Percentiles rank a stretch among this genome's conserved stretches.
Evolutionary conservation across 2,329 filamentous ascomycete genomes (phyloP).

Genomic region (Colletotrichum orchidophilum): DNA sequence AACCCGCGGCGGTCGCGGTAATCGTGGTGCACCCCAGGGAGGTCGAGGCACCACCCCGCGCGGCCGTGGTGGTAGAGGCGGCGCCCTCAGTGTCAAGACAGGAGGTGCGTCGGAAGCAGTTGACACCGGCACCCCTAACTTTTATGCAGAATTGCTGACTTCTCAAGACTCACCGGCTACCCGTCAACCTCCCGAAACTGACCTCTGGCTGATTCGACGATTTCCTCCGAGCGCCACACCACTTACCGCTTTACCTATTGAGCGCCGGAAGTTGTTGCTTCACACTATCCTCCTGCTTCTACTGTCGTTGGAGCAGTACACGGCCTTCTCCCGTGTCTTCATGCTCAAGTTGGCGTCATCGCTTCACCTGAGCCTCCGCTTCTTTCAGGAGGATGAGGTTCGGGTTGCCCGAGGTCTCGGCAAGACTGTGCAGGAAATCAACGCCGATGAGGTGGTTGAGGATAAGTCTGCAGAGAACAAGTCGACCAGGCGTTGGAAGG

Average conservation of each 20-base stretch:
- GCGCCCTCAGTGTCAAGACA: slow-evolving; percentile 35
- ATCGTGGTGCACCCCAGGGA: slow-evolving; percentile 29
- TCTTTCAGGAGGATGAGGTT: slow-evolving; percentile 76
- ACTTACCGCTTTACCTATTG: slow-evolving; percentile 66
- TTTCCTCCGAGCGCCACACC: slow-evolving; percentile 70
- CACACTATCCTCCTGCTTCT: slow-evolving; percentile 78
- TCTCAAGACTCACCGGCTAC: not conserved
- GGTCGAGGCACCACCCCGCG: slow-evolving; percentile 22
- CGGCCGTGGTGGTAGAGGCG: slow-evolving; percentile 30
- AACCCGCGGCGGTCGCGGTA: slow-evolving; percentile 33
- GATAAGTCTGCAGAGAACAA: slow-evolving; percentile 68
- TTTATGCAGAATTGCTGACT: not conserved
- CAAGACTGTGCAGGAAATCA: slow-evolving; percentile 69
- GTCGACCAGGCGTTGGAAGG: slow-evolving; percentile 75
- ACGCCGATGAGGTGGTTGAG: slow-evolving; percentile 41
- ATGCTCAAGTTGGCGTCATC: slow-evolving; percentile 77
- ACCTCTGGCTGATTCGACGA: slow-evolving; percentile 57
- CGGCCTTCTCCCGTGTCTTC: slow-evolving; percentile 76
- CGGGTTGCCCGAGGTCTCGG: slow-evolving; percentile 80
- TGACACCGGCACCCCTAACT: not conserved
- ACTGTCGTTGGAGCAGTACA: slow-evolving; percentile 81
- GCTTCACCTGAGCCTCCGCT: slow-evolving; percentile 71
- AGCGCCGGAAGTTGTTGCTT: slow-evolving; percentile 73
- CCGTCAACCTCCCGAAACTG: slow-evolving; percentile 43
- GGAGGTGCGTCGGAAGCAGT: slow-evolving; percentile 8